Percentiles rank a stretch among this genome's conserved stretches.
Conservation (phyloP, 805 yeast species). For the Yamadazyma kitorensis region DNA sequence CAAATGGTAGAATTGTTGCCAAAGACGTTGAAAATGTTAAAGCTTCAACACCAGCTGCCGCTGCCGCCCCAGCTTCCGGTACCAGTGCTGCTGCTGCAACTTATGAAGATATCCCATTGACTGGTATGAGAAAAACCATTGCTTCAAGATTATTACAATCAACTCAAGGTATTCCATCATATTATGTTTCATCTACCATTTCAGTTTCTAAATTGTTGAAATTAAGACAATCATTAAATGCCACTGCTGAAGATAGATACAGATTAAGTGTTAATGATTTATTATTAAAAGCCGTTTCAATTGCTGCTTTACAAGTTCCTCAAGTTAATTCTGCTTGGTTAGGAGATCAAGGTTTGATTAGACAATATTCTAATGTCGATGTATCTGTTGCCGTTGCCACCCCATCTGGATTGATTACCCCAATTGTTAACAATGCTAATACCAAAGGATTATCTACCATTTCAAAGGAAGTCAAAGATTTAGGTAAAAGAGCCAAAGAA, state of each 20-base stretch:
- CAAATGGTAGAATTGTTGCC: constrained; percentile 90
- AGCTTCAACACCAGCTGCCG: constrained; percentile 43
- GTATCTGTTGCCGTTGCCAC: constrained; percentile 99
- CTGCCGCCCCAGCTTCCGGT: constrained; percentile 45
- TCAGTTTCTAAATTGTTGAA: constrained; percentile 88
- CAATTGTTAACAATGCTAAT: constrained; percentile 88
- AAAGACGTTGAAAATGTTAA: constrained; percentile 79
- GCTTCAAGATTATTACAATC: constrained; percentile 86
- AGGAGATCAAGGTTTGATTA: constrained; percentile 81
- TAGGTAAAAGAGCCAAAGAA: constrained; percentile 94
- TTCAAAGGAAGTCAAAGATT: constrained; percentile 81
- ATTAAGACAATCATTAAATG: constrained; percentile 86
- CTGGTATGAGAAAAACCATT: constrained; percentile 91
- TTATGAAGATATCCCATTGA: constrained; percentile 80
- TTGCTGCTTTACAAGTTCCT: constrained; percentile 87
- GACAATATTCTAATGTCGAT: constrained; percentile 89
- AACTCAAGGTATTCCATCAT: constrained; percentile 84
- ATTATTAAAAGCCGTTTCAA: constrained; percentile 89
- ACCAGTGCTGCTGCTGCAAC: constrained; percentile 52
- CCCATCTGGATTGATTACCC: constrained; percentile 95
- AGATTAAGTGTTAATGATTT: constrained; percentile 92
- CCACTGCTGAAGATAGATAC: constrained; percentile 80
- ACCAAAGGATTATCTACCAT: constrained; percentile 80
- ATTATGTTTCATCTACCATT: constrained; percentile 83
- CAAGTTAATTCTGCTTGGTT: constrained; percentile 94